A percentile compares a stretch with the other conserved stretches of the same genome.
Evolutionary conservation across 2,329 filamentous ascomycete genomes (phyloP).

Genomic region (Botrytis cinerea): DNA sequence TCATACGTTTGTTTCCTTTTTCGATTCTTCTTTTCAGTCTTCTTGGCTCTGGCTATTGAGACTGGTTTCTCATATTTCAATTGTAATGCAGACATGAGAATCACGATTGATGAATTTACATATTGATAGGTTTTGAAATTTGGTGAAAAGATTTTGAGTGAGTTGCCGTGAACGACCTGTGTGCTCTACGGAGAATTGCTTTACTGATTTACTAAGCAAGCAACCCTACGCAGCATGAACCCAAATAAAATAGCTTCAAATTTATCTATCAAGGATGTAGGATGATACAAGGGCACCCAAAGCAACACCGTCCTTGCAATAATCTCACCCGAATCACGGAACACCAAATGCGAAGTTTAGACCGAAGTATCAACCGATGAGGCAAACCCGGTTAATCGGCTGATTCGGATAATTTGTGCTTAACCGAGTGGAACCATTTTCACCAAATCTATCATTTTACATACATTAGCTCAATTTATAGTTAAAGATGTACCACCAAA

Average conservation of each 20-base stretch:
- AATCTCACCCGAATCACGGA: background rate
- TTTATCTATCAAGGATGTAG: background rate
- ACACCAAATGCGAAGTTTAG: background rate
- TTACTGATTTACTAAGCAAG: background rate
- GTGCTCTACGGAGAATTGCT: background rate
- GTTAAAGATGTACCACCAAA: background rate
- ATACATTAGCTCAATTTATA: background rate
- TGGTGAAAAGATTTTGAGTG: background rate
- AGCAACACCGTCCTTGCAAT: background rate
- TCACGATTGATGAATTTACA: constrained; percentile 16
- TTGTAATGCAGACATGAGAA: constrained; percentile 22
- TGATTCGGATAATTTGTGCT: background rate
- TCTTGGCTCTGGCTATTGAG: background rate
- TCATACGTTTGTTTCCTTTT: constrained; percentile 10
- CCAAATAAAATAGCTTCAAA: background rate
- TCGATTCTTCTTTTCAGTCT: background rate
- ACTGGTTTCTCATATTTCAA: background rate
- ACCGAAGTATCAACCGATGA: background rate
- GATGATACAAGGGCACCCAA: background rate
- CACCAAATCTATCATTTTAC: background rate
- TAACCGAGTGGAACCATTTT: background rate
- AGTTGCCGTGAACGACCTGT: background rate
- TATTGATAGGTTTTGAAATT: constrained; percentile 1
- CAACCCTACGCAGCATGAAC: background rate
- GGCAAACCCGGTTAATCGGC: background rate